Conservation (phyloP, 2,329 filamentous ascomycete genomes). For the Calonectria ilicicola region DNA sequence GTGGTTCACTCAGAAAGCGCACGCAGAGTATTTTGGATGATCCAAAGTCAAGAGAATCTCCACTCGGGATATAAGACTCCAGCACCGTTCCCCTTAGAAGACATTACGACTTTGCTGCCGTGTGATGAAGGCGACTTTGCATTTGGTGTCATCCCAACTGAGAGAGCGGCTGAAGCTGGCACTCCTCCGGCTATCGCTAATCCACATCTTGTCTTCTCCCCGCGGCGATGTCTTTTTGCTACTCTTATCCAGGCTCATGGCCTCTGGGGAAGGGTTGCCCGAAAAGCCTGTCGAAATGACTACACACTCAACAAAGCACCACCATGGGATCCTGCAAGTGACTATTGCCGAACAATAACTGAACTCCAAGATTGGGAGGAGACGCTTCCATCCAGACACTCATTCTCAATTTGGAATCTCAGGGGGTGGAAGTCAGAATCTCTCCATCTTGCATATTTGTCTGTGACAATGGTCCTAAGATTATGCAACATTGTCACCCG, state of each 20-base stretch:
- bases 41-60: too few relatives aligned
- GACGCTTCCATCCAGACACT: slow-evolving; percentile 45
- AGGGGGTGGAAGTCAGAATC: slow-evolving; percentile 49
- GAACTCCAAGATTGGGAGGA: slow-evolving; percentile 44
- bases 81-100: slow-evolving; percentile 46
- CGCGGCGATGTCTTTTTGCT: slow-evolving; percentile 50
- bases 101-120: slow-evolving; percentile 51
- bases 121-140: slow-evolving; percentile 53
- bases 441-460: slow-evolving; percentile 51
- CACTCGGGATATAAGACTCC: slow-evolving; percentile 50
- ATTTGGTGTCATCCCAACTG: slow-evolving; percentile 45
- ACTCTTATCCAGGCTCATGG: slow-evolving; percentile 52
- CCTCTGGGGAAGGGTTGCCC: slow-evolving; percentile 51
- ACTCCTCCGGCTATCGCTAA: slow-evolving; percentile 45
- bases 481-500: slow-evolving; percentile 52
- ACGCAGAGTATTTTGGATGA: too few relatives aligned
- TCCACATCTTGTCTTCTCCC: too few relatives aligned
- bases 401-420: slow-evolving; percentile 52
- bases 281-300: slow-evolving; percentile 40
- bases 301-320: slow-evolving; percentile 15
- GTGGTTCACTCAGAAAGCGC: slow-evolving; percentile 49
- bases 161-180: slow-evolving; percentile 47
- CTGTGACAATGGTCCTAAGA: slow-evolving; percentile 49
- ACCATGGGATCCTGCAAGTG: slow-evolving; percentile 42
- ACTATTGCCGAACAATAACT: slow-evolving; percentile 37